These are phyloP conservation scores for Aspergillus glaucus DNA, from an alignment of 2,329 filamentous ascomycete genomes.

Conservation along the genomic window DNA sequence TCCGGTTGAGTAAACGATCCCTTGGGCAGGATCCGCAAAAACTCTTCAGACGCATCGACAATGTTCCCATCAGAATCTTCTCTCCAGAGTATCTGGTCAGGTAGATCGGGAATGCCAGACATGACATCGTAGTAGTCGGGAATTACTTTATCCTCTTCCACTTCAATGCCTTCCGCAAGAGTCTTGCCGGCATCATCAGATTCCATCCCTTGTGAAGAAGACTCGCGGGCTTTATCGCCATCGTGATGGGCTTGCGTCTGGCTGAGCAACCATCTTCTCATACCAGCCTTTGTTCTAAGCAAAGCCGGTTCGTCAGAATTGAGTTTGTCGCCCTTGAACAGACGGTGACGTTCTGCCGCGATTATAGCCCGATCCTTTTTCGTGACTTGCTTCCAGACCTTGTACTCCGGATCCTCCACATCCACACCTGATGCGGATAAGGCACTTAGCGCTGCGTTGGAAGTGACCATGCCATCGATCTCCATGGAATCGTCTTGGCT, in stretches of 20 bases:
- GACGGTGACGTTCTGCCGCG: constrained; percentile 74
- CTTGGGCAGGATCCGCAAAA: constrained; percentile 66
- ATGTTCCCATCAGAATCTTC: constrained; percentile 86
- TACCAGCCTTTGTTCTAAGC: constrained; percentile 75
- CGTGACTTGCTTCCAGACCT: constrained; percentile 97
- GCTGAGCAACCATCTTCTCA: constrained; percentile 79
- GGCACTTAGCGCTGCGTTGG: constrained; percentile 61
- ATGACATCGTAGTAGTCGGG: constrained; percentile 93
- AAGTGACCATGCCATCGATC: constrained; percentile 64
- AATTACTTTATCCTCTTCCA: constrained; percentile 65
- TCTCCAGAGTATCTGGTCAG: constrained; percentile 72
- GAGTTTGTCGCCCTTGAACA: constrained; percentile 79
- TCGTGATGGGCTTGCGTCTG: constrained; percentile 57
- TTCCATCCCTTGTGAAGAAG: constrained; percentile 42
- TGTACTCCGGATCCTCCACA: constrained; percentile 84
- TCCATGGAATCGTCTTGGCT: constrained; percentile 84
- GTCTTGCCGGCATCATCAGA: constrained; percentile 60
- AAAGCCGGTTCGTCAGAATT: constrained; percentile 84
- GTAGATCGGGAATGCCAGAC: constrained; percentile 77
- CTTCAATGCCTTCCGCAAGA: constrained; percentile 90
- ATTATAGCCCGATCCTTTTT: constrained; percentile 88
- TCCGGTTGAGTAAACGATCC: constrained; percentile 70
- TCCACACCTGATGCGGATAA: constrained; percentile 68
- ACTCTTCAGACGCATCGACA: constrained; percentile 81
- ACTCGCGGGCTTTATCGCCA: constrained; percentile 40